Evolutionary conservation across 192 early-diverging fungal species (phyloP), one percentile per base, ranked within the genome.

Genomic region (Bifiguratus adelaidae): DNA sequence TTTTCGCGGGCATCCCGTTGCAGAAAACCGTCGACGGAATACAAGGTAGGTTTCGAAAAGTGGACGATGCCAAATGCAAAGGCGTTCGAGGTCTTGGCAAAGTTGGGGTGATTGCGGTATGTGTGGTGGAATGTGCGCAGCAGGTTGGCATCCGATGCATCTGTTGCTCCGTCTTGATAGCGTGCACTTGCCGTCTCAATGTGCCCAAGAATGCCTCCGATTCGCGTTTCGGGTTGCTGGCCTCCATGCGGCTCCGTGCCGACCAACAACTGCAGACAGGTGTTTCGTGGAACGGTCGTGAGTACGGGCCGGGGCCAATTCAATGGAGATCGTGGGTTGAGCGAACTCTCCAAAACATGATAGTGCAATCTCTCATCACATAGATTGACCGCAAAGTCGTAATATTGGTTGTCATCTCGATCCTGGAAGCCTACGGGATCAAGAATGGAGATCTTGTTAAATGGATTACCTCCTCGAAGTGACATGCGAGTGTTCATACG

Each of bases 401-500:
- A 65, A 53, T 75, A 77, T 22, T 32, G 63, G n/a, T 47, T 45
- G 53, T 57, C 29, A 19, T 47, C 25, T 23, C 47, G 52, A 18
- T 58, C 48, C 49, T 81, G 74, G 65, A 82, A 82, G 7, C 80
- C 80, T 19, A 63, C 50, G 30, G 70, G 53, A 53, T 88, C 85
- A 7, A 82, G 51, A 3, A 84, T 59, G 3, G 80, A 86, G 43
- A 92, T 65, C 52, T 85, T 83, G 35, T 75, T 80, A 41, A 53
- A 62, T 2, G 53, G 65, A 25, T 49, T 35, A 25, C 48, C 15
- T 24, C 76, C 61, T 19, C 65, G 49, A 37, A 63, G 57, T 56
- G 76, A 80, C 7, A 89, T 48, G 24, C 80, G 68, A 12, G 66
- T 64, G 67, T 92, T 92, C 44, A 91, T 56, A 56, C 69, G 67